phyloP scores from a whole-genome alignment of 176 grass and related monocot genomes.

The Hordeum vulgare region MorexV3_pseudomolecules_assembly NC_058523.1:506477719-506478218 shows the following conservation, averaged over 20 bases:
- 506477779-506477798: neutral
- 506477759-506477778: neutral
- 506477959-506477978: neutral
- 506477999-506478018: neutral
- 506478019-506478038: constrained; percentile 6
- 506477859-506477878: constrained; percentile 27
- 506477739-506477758: no score
- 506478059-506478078: neutral
- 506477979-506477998: constrained; percentile 23
- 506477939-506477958: constrained; percentile 1
- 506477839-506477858: constrained; percentile 17
- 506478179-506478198: neutral
- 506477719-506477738: no score
- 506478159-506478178: neutral
- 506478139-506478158: neutral
- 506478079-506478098: neutral
- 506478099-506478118: constrained; percentile 19
- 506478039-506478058: neutral
- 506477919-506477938: constrained; percentile 6
- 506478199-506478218: neutral
- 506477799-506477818: neutral
- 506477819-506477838: neutral
- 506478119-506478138: neutral
- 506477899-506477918: neutral
- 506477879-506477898: constrained; percentile 17